A percentile compares a stretch with the other conserved stretches of the same genome.
Conservation (phyloP, 345 rosid species). For the Cochlearia excelsa region DNA sequence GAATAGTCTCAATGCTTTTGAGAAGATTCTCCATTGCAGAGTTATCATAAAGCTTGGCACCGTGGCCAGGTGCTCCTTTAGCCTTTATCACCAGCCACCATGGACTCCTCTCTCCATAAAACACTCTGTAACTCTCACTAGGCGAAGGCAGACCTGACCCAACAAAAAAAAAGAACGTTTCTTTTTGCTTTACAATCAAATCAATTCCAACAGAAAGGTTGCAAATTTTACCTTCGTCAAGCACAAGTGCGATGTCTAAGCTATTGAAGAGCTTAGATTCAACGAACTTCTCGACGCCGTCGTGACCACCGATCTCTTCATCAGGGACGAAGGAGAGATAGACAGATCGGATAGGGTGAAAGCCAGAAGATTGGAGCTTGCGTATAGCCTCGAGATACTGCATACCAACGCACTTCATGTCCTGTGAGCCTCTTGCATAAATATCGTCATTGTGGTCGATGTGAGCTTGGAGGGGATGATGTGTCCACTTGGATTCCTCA, state of each 20-base stretch:
- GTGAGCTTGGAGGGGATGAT: constrained; percentile 72
- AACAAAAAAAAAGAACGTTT: background rate
- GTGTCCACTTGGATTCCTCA: constrained; percentile 73
- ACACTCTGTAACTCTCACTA: constrained; percentile 58
- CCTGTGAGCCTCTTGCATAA: constrained; percentile 92
- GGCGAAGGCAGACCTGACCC: constrained; percentile 71
- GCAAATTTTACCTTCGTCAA: constrained; percentile 71
- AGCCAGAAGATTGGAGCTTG: constrained; percentile 55
- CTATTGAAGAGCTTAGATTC: constrained; percentile 53
- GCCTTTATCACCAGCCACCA: constrained; percentile 94
- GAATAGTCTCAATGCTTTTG: constrained; percentile 73
- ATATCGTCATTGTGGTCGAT: constrained; percentile 67
- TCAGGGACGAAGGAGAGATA: constrained; percentile 81
- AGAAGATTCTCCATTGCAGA: constrained; percentile 88
- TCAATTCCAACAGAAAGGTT: background rate
- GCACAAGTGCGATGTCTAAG: constrained; percentile 71
- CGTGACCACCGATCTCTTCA: constrained; percentile 93
- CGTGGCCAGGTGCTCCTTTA: constrained; percentile 91
- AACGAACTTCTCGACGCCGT: constrained; percentile 75
- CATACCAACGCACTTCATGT: constrained; percentile 97
- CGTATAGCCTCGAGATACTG: constrained; percentile 93
- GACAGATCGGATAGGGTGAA: constrained; percentile 63
- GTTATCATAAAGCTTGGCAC: constrained; percentile 88
- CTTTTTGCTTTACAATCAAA: background rate
- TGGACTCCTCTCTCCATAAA: constrained; percentile 76